Conservation (phyloP, 208 protist genomes). For the Novymonas esmeraldas region DNA sequence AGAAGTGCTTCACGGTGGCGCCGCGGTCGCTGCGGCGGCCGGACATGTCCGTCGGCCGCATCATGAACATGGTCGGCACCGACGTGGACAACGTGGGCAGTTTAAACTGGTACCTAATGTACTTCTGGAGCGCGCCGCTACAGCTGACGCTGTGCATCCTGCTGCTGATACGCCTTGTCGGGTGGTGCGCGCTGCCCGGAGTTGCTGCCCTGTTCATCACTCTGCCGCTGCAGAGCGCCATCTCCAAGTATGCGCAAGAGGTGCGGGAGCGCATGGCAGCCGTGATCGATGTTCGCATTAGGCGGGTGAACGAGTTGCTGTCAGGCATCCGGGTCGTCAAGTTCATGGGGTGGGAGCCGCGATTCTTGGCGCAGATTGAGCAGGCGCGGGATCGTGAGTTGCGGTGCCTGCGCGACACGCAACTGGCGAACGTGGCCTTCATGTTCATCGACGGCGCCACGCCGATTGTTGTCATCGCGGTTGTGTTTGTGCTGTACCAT, state of each 20-base stretch:
- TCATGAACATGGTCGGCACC: slow-evolving; percentile 79
- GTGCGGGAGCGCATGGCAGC: slow-evolving; percentile 36
- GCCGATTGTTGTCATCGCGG: slow-evolving; percentile 62
- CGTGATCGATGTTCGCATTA: slow-evolving; percentile 83
- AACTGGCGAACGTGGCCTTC: slow-evolving; percentile 37
- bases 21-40: slow-evolving; percentile 46
- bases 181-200: slow-evolving; percentile 61
- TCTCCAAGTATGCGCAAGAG: slow-evolving; percentile 41
- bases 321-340: slow-evolving; percentile 92
- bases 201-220: slow-evolving; percentile 59
- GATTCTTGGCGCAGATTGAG: slow-evolving; percentile 51
- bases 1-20: slow-evolving; percentile 67
- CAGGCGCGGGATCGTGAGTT: slow-evolving; percentile 58
- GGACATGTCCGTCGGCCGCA: slow-evolving; percentile 65
- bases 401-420: slow-evolving; percentile 36
- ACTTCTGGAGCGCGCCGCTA: slow-evolving; percentile 68
- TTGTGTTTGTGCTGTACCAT: slow-evolving; percentile 64
- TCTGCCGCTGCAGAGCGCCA: slow-evolving; percentile 60
- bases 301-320: slow-evolving; percentile 87
- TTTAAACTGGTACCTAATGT: slow-evolving; percentile 72
- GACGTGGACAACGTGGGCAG: slow-evolving; percentile 47
- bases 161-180: slow-evolving; percentile 53
- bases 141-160: slow-evolving; percentile 63
- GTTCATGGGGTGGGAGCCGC: slow-evolving; percentile 88
- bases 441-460: slow-evolving; percentile 67